Percentiles rank a stretch among this genome's conserved stretches.
phyloP scores from a whole-genome alignment of 148 eudicot species.

The Silene uniflora region DNA sequence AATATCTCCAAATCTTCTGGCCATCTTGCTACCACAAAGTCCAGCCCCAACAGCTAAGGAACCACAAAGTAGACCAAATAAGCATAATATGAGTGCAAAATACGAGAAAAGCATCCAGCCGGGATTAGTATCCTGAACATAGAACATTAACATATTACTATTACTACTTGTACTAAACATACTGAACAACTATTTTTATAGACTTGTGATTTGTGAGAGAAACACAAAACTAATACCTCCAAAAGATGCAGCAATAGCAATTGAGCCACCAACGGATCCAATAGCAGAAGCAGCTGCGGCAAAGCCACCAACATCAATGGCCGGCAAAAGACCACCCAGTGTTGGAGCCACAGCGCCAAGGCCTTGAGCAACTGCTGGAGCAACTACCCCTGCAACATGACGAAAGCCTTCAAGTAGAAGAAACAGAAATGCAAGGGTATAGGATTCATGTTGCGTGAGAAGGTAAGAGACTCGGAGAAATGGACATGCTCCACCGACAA shows the following conservation, averaged over 20 bases:
- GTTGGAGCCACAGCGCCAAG: conserved; percentile 77
- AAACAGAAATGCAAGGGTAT: neutral
- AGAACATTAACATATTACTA: too few relatives aligned
- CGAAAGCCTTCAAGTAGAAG: neutral
- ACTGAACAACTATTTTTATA: neutral
- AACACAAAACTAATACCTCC: conserved; percentile 52
- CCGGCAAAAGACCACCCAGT: conserved; percentile 66
- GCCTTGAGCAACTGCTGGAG: conserved; percentile 93
- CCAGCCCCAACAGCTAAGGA: conserved; percentile 85
- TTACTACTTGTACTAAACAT: neutral
- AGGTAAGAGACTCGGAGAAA: neutral
- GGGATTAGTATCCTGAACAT: neutral
- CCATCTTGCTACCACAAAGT: conserved; percentile 86
- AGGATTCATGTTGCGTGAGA: neutral
- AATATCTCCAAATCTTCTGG: conserved; percentile 65
- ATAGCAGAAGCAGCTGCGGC: conserved; percentile 80
- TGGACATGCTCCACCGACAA: neutral
- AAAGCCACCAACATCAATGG: conserved; percentile 73
- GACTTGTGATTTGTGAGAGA: neutral
- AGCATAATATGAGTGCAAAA: neutral
- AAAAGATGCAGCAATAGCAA: conserved; percentile 89
- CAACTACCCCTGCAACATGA: conserved; percentile 60
- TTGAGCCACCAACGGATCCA: conserved; percentile 79
- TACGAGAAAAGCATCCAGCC: neutral
- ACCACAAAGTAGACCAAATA: conserved; percentile 6